A percentile compares a stretch with the other conserved stretches of the same genome.
Evolutionary conservation across 306 rosid genomes (phyloP).

Genomic region (Inga oerstediana): DNA sequence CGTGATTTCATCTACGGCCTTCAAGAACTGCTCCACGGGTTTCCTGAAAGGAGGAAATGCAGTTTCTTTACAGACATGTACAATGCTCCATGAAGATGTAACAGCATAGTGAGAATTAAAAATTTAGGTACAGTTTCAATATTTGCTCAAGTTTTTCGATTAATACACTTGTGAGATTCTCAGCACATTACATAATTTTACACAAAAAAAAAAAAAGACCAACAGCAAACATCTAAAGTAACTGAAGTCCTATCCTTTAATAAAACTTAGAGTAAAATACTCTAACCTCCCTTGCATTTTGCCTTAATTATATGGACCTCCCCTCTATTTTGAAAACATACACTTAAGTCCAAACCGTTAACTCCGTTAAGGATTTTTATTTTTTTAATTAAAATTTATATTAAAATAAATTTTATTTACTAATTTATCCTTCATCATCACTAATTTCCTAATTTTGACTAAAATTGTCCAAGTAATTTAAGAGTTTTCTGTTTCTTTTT

Average conservation of each 20-base stretch:
- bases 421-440: too few species aligned
- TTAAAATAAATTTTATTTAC: too few species aligned
- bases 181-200: background rate
- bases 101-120: background rate
- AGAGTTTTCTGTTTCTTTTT: too few species aligned
- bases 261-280: too few species aligned
- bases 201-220: background rate
- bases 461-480: too few species aligned
- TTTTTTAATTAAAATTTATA: too few species aligned
- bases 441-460: too few species aligned
- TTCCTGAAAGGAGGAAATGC: slow-evolving; percentile 54
- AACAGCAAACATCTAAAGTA: background rate
- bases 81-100: slow-evolving; percentile 13
- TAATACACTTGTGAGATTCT: background rate
- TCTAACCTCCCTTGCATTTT: too few species aligned
- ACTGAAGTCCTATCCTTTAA: background rate
- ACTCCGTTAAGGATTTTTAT: too few species aligned
- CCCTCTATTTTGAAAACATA: too few species aligned
- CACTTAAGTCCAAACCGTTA: too few species aligned
- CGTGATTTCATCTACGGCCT: slow-evolving; percentile 78
- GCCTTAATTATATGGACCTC: too few species aligned
- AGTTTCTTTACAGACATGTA: slow-evolving; percentile 9
- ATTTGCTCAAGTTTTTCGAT: background rate
- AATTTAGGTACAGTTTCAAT: background rate
- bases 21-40: slow-evolving; percentile 84